A percentile compares a stretch with the other conserved stretches of the same genome.
These are phyloP conservation scores for Stachybotrys chlorohalonatus DNA, from an alignment of 2,329 filamentous ascomycete genomes.

Conservation along the genomic window DNA sequence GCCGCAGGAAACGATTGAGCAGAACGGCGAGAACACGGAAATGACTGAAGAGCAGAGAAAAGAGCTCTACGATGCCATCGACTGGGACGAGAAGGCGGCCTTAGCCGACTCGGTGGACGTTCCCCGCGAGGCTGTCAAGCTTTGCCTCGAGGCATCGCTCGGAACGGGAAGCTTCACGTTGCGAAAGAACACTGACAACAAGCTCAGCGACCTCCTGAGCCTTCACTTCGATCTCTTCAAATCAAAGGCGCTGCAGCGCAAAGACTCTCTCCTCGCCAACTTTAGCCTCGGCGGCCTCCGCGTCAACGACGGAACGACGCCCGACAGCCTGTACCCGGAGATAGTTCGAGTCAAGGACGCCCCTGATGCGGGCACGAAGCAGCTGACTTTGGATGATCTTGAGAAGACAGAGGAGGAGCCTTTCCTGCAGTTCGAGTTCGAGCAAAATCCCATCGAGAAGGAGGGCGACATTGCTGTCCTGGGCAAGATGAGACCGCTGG, in stretches of 20 bases:
- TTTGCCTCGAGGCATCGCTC: constrained; percentile 88
- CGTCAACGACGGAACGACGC: constrained; percentile 91
- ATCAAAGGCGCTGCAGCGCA: constrained; percentile 79
- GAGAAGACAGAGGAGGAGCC: constrained; percentile 52
- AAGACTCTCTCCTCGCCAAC: constrained; percentile 83
- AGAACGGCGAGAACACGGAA: constrained; percentile 61
- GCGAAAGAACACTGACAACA: constrained; percentile 55
- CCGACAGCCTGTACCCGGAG: constrained; percentile 83
- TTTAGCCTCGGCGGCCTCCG: constrained; percentile 86
- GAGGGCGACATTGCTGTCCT: constrained; percentile 86
- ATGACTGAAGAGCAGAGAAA: constrained; percentile 96
- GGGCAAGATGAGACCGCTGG: constrained; percentile 87
- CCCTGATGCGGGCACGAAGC: constrained; percentile 38
- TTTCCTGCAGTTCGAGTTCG: constrained; percentile 87
- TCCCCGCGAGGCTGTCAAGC: constrained; percentile 83
- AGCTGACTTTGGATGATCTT: constrained; percentile 45
- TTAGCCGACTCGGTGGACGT: constrained; percentile 81
- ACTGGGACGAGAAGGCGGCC: constrained; percentile 94
- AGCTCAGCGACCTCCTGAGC: constrained; percentile 72
- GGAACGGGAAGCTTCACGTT: constrained; percentile 94
- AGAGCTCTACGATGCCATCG: constrained; percentile 93
- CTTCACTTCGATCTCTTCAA: constrained; percentile 92
- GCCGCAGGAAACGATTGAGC: constrained; percentile 50
- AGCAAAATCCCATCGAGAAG: constrained; percentile 89
- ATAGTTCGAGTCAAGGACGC: constrained; percentile 94